Evolutionary conservation across 129 eudicot genomes (phyloP), one percentile per base, ranked within the genome.

Genomic region (Helianthus annuus): DNA sequence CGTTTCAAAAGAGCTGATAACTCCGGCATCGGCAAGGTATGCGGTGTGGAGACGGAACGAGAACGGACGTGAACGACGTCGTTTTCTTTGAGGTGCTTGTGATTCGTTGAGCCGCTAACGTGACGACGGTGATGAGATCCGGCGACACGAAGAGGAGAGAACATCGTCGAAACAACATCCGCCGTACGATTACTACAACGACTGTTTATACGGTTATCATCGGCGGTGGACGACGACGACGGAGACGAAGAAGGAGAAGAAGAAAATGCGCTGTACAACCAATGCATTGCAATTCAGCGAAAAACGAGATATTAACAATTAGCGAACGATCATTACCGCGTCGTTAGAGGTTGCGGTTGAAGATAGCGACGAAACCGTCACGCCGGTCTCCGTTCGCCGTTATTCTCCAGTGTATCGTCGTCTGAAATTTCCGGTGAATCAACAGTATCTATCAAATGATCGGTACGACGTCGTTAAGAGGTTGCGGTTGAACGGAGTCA

Each of bases 1-100:
- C 66, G 44, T 60, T 60, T 60, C 6, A 83, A 57, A 64, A 76
- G 19, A 17, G 72, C 48, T 3, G 80, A 78, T 75, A 80, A 60
- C 12, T 85, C 92, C 1, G 96, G 96, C 4, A 88, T 66, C 15
- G 96, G 96, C 77, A 91, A 62, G 5, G 84, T 84, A 42, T 86
- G 91, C 8, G 66, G 44, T 16, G 45, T 60, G 17, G 66, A 60
- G 19, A 60, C 36, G 4, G 66, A 60, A 4, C 44, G 19, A 3
- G 66, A 60, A 29, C 13, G 64, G 7, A 36, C 64, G 2, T 14
- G 66, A 24, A 73, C 75, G 32, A 19, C 38, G 65, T 39, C 70
- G 64, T 74, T 36, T 2, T 52, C 55, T 3, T 62, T 34, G 24
- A 54, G 56, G 32, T 76, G 69, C 14, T 22, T 36, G 36, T 56